A percentile compares a stretch with the other conserved stretches of the same genome.
Evolutionary conservation across 1,139 yeast genomes (phyloP).

Genomic region (Hyphopichia buzzinii): DNA sequence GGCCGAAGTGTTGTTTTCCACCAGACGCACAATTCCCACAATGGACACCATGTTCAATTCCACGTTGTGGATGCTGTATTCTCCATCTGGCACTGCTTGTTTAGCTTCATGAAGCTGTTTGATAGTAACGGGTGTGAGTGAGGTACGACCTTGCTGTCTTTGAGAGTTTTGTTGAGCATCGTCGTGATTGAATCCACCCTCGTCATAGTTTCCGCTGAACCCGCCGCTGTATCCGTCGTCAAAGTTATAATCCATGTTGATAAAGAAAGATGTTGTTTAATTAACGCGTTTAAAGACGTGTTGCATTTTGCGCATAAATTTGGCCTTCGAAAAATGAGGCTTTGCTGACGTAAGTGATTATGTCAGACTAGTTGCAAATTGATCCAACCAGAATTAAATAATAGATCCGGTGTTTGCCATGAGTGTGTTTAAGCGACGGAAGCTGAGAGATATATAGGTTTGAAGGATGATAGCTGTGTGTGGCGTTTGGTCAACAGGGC

Average conservation of each 20-base stretch:
- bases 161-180: slow-evolving; percentile 28
- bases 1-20: slow-evolving; percentile 54
- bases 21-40: slow-evolving; percentile 64
- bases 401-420: no score
- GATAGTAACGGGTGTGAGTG: slow-evolving; percentile 79
- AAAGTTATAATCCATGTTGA: slow-evolving; percentile 7
- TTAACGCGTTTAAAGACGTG: not conserved
- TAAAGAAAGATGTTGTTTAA: not conserved
- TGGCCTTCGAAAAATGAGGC: no score
- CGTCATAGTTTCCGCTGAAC: slow-evolving; percentile 19
- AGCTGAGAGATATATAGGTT: no score
- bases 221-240: slow-evolving; percentile 17
- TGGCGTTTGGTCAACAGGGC: no score
- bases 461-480: no score
- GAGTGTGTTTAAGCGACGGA: no score
- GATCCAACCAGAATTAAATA: no score
- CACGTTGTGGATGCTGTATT: slow-evolving; percentile 63
- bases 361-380: no score
- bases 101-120: slow-evolving; percentile 71
- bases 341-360: no score
- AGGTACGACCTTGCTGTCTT: slow-evolving; percentile 36
- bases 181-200: slow-evolving; percentile 30
- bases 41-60: slow-evolving; percentile 60
- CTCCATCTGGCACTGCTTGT: slow-evolving; percentile 71
- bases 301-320: no score